Percentiles rank a stretch among this genome's conserved stretches.
These are phyloP conservation scores for Microdochium trichocladiopsis DNA, from an alignment of 2,329 filamentous ascomycete genomes.

Conservation along the genomic window DNA sequence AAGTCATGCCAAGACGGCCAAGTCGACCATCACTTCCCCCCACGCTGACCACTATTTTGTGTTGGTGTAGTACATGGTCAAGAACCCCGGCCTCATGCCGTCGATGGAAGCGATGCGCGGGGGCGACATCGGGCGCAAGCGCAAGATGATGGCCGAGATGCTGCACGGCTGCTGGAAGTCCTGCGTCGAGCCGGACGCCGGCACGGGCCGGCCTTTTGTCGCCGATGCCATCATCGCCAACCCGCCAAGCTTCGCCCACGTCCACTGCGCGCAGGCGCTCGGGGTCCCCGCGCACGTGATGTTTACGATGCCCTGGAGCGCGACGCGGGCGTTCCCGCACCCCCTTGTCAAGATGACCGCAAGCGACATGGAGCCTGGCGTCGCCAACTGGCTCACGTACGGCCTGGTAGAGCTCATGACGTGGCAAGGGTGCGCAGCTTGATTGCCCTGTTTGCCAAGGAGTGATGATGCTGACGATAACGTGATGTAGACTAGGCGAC, in stretches of 20 bases:
- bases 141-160: conserved; percentile 19
- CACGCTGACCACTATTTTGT: neutral
- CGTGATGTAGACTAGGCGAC: conserved; percentile 39
- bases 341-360: conserved; percentile 36
- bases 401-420: conserved; percentile 38
- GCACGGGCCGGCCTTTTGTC: conserved; percentile 8
- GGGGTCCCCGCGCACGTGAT: conserved; percentile 55
- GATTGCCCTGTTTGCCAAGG: neutral
- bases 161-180: conserved; percentile 20
- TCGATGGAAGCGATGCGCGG: conserved; percentile 15
- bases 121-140: conserved; percentile 18
- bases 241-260: conserved; percentile 17
- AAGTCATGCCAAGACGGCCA: neutral
- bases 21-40: neutral
- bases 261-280: too few relatives aligned
- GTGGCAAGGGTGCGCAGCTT: conserved; percentile 34
- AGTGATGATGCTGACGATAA: neutral
- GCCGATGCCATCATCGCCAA: conserved; percentile 17
- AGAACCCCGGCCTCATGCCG: conserved; percentile 21
- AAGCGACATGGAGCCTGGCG: conserved; percentile 14
- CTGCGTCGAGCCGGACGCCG: conserved; percentile 16
- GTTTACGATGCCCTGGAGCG: conserved; percentile 56
- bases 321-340: conserved; percentile 36
- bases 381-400: conserved; percentile 37
- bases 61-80: conserved; percentile 27